These are phyloP conservation scores for Geotrichum restrictum DNA, from an alignment of 1,139 yeast genomes.

Conservation along the genomic window DNA sequence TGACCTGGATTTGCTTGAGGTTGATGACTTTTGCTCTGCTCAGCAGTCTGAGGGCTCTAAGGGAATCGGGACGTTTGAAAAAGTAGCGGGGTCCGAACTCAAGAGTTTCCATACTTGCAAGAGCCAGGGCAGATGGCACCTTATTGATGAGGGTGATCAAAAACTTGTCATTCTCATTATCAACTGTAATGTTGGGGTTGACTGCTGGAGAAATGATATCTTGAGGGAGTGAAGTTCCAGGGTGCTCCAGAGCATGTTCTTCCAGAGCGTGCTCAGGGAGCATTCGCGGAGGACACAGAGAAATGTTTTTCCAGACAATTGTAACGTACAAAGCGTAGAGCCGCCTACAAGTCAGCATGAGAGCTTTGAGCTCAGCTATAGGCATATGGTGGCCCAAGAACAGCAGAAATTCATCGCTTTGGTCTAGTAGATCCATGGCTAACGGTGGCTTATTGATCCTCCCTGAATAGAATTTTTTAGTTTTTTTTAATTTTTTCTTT, in stretches of 20 bases:
- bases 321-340: slow-evolving; percentile 18
- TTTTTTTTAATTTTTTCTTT: neutral
- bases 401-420: slow-evolving; percentile 16
- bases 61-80: slow-evolving; percentile 17
- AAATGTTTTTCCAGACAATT: slow-evolving; percentile 17
- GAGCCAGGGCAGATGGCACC: slow-evolving; percentile 18
- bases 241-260: slow-evolving; percentile 20
- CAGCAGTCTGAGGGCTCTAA: slow-evolving; percentile 16
- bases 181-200: slow-evolving; percentile 18
- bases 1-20: slow-evolving; percentile 18
- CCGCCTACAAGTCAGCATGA: slow-evolving; percentile 17
- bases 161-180: slow-evolving; percentile 14
- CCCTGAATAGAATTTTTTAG: too few species aligned
- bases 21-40: slow-evolving; percentile 18
- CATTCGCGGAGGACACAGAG: slow-evolving; percentile 19
- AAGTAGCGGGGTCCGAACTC: slow-evolving; percentile 20
- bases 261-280: slow-evolving; percentile 19
- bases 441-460: too few species aligned
- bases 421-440: slow-evolving; percentile 19
- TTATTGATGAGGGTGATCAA: slow-evolving; percentile 12
- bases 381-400: slow-evolving; percentile 19
- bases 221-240: slow-evolving; percentile 20
- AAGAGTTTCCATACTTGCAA: slow-evolving; percentile 17
- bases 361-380: slow-evolving; percentile 11
- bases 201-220: slow-evolving; percentile 19